These are phyloP conservation scores for Aspergillus fructus DNA, from an alignment of 2,329 filamentous ascomycete species.

Conservation along the genomic window DNA sequence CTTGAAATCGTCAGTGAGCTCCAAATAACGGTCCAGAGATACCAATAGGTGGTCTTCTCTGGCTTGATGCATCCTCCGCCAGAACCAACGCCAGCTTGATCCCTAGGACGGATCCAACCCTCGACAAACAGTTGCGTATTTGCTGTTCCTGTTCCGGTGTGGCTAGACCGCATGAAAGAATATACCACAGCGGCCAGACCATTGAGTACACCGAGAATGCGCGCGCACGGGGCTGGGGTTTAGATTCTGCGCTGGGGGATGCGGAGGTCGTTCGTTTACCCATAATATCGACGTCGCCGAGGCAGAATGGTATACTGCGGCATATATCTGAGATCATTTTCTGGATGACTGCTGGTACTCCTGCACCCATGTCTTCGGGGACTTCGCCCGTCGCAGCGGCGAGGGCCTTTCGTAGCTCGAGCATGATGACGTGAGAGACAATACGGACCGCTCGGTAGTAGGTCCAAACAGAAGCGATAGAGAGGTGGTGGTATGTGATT, in stretches of 20 bases:
- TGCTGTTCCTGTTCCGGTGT: conserved; percentile 29
- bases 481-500: conserved; percentile 33
- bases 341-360: conserved; percentile 19
- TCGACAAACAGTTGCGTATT: conserved; percentile 26
- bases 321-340: conserved; percentile 37
- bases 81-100: conserved; percentile 36
- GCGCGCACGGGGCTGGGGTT: conserved; percentile 23
- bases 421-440: conserved; percentile 31
- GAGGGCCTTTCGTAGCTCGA: conserved; percentile 25
- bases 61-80: conserved; percentile 16
- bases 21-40: neutral
- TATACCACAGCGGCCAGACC: conserved; percentile 41
- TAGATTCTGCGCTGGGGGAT: neutral
- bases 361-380: neutral
- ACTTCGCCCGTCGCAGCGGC: neutral
- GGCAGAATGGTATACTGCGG: conserved; percentile 33
- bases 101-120: conserved; percentile 32
- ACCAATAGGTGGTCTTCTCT: neutral
- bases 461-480: conserved; percentile 32
- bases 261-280: conserved; percentile 24
- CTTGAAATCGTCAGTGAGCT: neutral
- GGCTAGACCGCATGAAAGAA: conserved; percentile 33
- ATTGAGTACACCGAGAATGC: conserved; percentile 33
- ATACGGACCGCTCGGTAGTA: conserved; percentile 38
- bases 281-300: conserved; percentile 33